Base-by-base conservation (phyloP, 192 early-diverging fungal species). In the Radiomyces spectabilis region DNA sequence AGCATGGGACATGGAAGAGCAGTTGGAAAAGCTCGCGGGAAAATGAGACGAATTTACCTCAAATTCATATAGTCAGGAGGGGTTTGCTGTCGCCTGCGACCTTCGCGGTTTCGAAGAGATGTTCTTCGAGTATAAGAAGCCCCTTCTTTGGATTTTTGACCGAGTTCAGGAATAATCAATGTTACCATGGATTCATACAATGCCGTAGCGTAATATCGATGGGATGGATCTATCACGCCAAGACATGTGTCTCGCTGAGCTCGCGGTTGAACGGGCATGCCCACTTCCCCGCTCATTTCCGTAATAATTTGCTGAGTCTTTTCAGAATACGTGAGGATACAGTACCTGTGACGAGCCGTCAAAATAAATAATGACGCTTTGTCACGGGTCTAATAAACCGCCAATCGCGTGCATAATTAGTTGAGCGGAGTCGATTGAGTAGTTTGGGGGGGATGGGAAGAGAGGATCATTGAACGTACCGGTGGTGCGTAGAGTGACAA, bases 341-440 rank as follows among this genome's bases (percentile, higher is more conserved):
- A 74, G 61, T 83, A 85, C 46, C 91, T 75, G 64, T 78, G 72
- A 32, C 74, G 72, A 19, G 81, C 80, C 12, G 89, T 89, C 16
- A 77, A 65, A 8, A 93, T 46, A 44, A 95, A 64, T 18, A 92
- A 54, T 13, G 80, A 63, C 30, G 84, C 87, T 13, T 82, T 89
- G 1, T 58, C 38, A 7, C 69, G 66, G 1, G 59, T 66, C 85
- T 85, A 59, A 18, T 18, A 48, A 56, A 30, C 12, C 0, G 1
- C 42, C 24, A 44, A 35, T 30, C 41, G 6, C 38, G 32, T 24
- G 35, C 46, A 47, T 44, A 10, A 41, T 48, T 19, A 32, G 26
- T 4, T 7, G 27, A 7, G 42, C 3, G 27, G 5, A 4, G 2
- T 21, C 7, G 16, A 22, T 15, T 15, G 26, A n/a, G n/a, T n/a